Conservation (phyloP, 1,139 yeast species). For the Debaryomyces nepalensis region DNA sequence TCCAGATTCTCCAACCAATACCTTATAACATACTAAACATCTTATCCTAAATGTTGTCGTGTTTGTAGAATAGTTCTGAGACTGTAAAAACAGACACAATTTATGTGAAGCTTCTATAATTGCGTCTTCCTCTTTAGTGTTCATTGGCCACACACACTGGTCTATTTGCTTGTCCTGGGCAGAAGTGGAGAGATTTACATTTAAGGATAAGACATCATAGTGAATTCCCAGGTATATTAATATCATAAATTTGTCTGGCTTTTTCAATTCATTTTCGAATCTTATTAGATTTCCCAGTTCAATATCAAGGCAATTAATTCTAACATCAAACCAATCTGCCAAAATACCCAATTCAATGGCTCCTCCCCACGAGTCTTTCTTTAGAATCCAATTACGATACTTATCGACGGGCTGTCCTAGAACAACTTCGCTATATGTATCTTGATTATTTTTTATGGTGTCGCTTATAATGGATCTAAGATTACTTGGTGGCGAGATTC, state of each 20-base stretch:
- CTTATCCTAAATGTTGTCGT: conserved; percentile 62
- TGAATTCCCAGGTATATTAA: conserved; percentile 76
- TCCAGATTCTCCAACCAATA: conserved; percentile 66
- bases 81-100: conserved; percentile 52
- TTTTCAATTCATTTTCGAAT: conserved; percentile 50
- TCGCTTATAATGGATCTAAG: conserved; percentile 53
- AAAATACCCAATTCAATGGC: conserved; percentile 77
- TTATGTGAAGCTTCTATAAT: conserved; percentile 43
- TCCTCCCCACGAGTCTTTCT: conserved; percentile 81
- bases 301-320: conserved; percentile 68
- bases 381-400: conserved; percentile 66
- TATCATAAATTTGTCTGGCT: conserved; percentile 46
- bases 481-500: conserved; percentile 38
- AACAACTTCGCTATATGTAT: conserved; percentile 57
- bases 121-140: conserved; percentile 28
- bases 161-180: conserved; percentile 34
- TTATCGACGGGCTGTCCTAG: conserved; percentile 56
- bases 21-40: conserved; percentile 60
- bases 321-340: conserved; percentile 55
- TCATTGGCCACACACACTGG: conserved; percentile 40
- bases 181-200: conserved; percentile 30
- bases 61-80: conserved; percentile 66
- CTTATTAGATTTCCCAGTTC: conserved; percentile 64
- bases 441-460: conserved; percentile 49
- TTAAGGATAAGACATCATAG: conserved; percentile 65